Conservation (phyloP, 2,329 filamentous ascomycete genomes). For the Dactylonectria macrodidyma region DNA sequence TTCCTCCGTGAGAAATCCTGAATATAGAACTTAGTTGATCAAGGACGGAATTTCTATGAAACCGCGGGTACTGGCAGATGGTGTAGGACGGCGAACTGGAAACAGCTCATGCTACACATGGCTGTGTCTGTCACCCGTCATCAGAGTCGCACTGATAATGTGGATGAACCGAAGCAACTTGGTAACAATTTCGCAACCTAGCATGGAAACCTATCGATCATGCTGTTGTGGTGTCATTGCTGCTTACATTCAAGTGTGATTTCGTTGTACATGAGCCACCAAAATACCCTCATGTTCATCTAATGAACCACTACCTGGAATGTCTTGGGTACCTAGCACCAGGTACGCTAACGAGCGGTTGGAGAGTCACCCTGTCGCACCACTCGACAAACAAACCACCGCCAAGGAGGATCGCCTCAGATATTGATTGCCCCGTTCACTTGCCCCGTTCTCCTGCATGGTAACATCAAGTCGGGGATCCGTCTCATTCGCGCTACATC, state of each 20-base stretch:
- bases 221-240: not conserved
- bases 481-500: not conserved
- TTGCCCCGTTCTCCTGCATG: not conserved
- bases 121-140: constrained; percentile 1
- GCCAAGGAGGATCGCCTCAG: not conserved
- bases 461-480: not conserved
- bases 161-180: not conserved
- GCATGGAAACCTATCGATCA: not conserved
- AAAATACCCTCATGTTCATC: not conserved
- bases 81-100: not conserved
- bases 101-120: not conserved
- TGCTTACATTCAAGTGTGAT: not conserved
- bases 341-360: not conserved
- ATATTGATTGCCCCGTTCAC: constrained; percentile 1
- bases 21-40: not conserved
- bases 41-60: not conserved
- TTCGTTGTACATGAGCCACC: no score
- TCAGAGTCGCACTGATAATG: not conserved
- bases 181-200: not conserved
- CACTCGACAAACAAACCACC: not conserved
- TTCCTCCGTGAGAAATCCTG: not conserved
- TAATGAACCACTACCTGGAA: no score
- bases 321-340: not conserved
- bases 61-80: not conserved
- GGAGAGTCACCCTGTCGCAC: constrained; percentile 1